These are phyloP conservation scores for Nitzschia palea DNA, from an alignment of 108 stramenopile genomes.

Conservation along the genomic window DNA sequence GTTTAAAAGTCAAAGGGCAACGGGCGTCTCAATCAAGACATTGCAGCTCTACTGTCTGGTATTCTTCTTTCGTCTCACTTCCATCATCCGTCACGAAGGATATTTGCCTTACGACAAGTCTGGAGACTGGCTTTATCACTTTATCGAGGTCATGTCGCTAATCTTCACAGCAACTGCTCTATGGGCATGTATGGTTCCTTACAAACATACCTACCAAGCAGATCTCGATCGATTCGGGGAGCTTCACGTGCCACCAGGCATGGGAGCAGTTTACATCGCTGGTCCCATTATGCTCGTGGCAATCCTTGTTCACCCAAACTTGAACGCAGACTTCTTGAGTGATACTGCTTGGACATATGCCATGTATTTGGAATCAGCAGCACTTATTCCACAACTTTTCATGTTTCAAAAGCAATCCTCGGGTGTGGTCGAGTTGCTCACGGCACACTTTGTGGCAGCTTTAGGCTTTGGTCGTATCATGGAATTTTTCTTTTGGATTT, in stretches of 20 bases:
- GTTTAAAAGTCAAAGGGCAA: conserved; percentile 77
- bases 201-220: conserved; percentile 87
- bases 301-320: conserved; percentile 85
- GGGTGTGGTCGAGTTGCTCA: conserved; percentile 80
- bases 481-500: conserved; percentile 97
- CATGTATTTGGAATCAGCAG: conserved; percentile 97
- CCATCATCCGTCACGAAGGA: conserved; percentile 96
- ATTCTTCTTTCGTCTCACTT: conserved; percentile 92
- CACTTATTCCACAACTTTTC: conserved; percentile 96
- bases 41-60: conserved; percentile 91
- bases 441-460: conserved; percentile 93
- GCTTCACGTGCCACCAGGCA: conserved; percentile 80
- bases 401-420: conserved; percentile 96
- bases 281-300: conserved; percentile 90
- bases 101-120: conserved; percentile 99
- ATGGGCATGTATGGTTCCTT: conserved; percentile 77
- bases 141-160: conserved; percentile 88
- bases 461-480: conserved; percentile 93
- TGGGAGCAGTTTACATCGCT: conserved; percentile 83
- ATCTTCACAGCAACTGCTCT: conserved; percentile 71
- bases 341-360: conserved; percentile 98
- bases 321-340: conserved; percentile 94
- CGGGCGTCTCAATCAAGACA: conserved; percentile 94
- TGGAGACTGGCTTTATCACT: conserved; percentile 98
- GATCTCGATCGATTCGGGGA: conserved; percentile 93